phyloP scores from a whole-genome alignment of 176 grass and related monocot species.

The Hordeum marinum region DNA sequence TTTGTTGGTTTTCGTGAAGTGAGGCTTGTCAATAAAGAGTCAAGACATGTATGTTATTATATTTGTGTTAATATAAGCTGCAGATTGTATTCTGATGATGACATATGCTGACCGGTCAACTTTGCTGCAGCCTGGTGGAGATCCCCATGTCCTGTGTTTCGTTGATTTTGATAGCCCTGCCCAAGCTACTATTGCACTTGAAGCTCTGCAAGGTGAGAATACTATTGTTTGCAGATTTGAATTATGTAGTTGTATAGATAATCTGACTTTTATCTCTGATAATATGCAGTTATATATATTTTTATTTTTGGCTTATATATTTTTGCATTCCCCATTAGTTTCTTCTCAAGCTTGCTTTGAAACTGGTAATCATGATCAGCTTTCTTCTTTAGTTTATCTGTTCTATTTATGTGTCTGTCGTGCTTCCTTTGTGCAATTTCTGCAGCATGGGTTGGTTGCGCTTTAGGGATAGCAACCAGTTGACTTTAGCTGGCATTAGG shows the following conservation, averaged over 20 bases:
- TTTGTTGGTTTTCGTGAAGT: slow-evolving; percentile 99
- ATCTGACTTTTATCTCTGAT: background rate
- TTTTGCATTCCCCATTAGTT: slow-evolving; percentile 3
- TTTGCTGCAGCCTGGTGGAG: slow-evolving; percentile 67
- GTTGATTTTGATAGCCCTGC: slow-evolving; percentile 88
- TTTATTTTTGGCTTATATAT: background rate
- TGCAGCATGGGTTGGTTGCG: background rate
- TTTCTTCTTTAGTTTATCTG: background rate
- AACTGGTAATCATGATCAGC: background rate
- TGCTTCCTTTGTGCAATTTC: background rate
- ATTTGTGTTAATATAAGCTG: background rate
- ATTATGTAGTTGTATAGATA: background rate
- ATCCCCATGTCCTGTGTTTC: slow-evolving; percentile 88
- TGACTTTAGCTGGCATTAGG: background rate
- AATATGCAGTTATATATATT: background rate
- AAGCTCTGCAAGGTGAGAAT: slow-evolving; percentile 94
- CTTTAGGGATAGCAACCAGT: background rate
- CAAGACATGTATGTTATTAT: slow-evolving; percentile 68
- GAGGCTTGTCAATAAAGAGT: slow-evolving; percentile 97
- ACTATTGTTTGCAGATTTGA: slow-evolving; percentile 20
- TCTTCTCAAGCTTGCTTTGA: background rate
- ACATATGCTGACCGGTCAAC: slow-evolving; percentile 3
- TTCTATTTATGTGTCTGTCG: background rate
- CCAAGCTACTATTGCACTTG: slow-evolving; percentile 80
- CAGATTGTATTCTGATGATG: background rate